Evolutionary conservation across 106 monocot genomes (phyloP).

Genomic region (Xerophyta viscosa): DNA sequence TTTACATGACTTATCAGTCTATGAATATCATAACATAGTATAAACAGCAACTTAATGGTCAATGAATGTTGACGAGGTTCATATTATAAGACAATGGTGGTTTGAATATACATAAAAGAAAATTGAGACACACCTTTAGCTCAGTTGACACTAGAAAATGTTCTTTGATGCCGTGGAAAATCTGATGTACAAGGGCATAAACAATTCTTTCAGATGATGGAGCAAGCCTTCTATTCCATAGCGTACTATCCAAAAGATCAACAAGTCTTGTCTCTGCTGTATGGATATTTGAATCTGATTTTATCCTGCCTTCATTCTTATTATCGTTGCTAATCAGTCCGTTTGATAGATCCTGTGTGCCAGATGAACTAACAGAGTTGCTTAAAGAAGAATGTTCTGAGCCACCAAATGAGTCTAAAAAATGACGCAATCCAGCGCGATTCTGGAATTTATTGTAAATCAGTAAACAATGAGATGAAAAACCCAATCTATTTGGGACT

Average conservation of each 20-base stretch:
- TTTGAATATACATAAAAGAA: background rate
- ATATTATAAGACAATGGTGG: too few species aligned
- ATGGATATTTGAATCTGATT: conserved; percentile 41
- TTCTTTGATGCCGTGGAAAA: conserved; percentile 88
- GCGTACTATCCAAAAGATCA: conserved; percentile 81
- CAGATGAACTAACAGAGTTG: too few species aligned
- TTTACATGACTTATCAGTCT: too few species aligned
- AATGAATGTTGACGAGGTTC: too few species aligned
- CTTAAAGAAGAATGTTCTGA: conserved; percentile 29
- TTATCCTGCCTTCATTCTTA: conserved; percentile 28
- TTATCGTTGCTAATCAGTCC: conserved; percentile 23
- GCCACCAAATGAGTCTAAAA: conserved; percentile 71
- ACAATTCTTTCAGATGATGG: conserved; percentile 91
- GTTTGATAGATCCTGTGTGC: conserved; percentile 25
- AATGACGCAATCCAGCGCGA: conserved; percentile 82
- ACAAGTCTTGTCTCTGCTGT: conserved; percentile 66
- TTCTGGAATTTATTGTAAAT: conserved; percentile 49
- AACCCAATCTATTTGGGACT: background rate
- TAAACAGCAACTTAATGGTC: too few species aligned
- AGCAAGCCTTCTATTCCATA: conserved; percentile 85
- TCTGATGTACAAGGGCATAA: conserved; percentile 80
- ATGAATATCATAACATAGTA: too few species aligned
- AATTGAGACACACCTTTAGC: conserved; percentile 47
- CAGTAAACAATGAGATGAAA: background rate
- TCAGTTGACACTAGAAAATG: conserved; percentile 80